Evolutionary conservation across 345 rosid species (phyloP).

Genomic region (Firmiana major): DNA sequence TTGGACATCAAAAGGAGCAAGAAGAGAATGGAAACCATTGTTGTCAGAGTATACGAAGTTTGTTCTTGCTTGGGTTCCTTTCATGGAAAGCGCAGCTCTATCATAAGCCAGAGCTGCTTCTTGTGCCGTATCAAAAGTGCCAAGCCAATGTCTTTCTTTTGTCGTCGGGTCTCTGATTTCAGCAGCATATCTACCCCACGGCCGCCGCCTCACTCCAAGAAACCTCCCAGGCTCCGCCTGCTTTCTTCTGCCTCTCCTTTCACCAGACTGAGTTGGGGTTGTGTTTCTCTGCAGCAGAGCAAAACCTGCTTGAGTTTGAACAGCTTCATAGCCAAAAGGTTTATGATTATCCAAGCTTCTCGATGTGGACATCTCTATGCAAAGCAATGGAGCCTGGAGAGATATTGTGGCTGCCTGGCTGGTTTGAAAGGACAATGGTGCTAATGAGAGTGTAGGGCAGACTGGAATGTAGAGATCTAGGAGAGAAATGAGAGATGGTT

Average conservation of each 20-base stretch:
- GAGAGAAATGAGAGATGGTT: not conserved
- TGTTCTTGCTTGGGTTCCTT: slow-evolving; percentile 90
- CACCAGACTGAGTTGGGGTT: slow-evolving; percentile 44
- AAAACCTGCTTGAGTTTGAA: slow-evolving; percentile 36
- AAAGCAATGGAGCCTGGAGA: not conserved
- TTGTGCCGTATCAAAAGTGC: slow-evolving; percentile 95
- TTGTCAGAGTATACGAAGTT: slow-evolving; percentile 66
- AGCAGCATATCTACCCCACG: slow-evolving; percentile 98
- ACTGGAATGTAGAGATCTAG: not conserved
- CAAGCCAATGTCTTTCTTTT: slow-evolving; percentile 98
- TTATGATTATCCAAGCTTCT: slow-evolving; percentile 30
- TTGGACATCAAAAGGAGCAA: slow-evolving; percentile 47
- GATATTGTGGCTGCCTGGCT: not conserved
- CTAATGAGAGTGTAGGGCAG: not conserved
- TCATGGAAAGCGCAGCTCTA: slow-evolving; percentile 94
- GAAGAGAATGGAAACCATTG: slow-evolving; percentile 41
- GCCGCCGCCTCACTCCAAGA: slow-evolving; percentile 86
- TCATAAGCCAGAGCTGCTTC: slow-evolving; percentile 98
- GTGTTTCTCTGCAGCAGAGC: slow-evolving; percentile 57
- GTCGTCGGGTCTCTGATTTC: slow-evolving; percentile 95
- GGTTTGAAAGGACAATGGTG: not conserved
- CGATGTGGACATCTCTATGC: slow-evolving; percentile 28
- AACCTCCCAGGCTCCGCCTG: slow-evolving; percentile 85
- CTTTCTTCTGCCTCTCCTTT: slow-evolving; percentile 77
- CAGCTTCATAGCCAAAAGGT: slow-evolving; percentile 24